These are phyloP conservation scores for Vanrija pseudolonga DNA, from an alignment of 1,284 basidiomycete genomes.

Conservation along the genomic window DNA sequence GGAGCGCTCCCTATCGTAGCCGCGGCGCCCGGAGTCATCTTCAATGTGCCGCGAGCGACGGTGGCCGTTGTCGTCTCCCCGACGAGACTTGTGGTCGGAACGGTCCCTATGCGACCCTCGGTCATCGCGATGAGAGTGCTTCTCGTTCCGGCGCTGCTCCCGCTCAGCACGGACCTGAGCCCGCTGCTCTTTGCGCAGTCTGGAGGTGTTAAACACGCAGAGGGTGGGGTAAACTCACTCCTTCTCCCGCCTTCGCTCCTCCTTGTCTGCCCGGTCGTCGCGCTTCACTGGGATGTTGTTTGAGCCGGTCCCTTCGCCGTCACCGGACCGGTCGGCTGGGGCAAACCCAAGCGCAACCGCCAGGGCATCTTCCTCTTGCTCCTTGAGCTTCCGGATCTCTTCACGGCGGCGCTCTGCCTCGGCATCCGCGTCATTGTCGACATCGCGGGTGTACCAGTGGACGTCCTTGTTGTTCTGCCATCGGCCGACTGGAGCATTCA, in stretches of 20 bases:
- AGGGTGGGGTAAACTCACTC: constrained; percentile 48
- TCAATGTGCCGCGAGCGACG: constrained; percentile 2
- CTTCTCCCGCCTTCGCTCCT: constrained; percentile 41
- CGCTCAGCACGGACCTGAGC: constrained; percentile 40
- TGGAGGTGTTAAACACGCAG: constrained; percentile 5
- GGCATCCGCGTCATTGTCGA: constrained; percentile 51
- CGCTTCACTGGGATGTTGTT: constrained; percentile 33
- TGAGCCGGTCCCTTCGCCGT: constrained; percentile 26
- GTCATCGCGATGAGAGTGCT: background rate
- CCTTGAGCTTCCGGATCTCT: constrained; percentile 75
- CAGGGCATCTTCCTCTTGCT: constrained; percentile 80
- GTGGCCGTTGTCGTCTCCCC: constrained; percentile 20
- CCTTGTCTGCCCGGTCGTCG: constrained; percentile 39
- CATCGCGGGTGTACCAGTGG: constrained; percentile 83
- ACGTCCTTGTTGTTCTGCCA: constrained; percentile 95
- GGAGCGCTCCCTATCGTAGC: constrained; percentile 10
- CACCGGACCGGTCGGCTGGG: constrained; percentile 21
- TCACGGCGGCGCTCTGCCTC: constrained; percentile 37
- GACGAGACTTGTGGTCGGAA: background rate
- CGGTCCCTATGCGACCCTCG: background rate
- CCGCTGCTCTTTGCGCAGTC: constrained; percentile 42
- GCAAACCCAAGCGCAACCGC: constrained; percentile 64
- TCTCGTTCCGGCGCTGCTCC: constrained; percentile 39
- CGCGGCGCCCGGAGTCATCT: background rate
- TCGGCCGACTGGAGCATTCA: constrained; percentile 85